Evolutionary conservation across 805 yeast species (phyloP).

Genomic region (Candida ipomoeae): DNA sequence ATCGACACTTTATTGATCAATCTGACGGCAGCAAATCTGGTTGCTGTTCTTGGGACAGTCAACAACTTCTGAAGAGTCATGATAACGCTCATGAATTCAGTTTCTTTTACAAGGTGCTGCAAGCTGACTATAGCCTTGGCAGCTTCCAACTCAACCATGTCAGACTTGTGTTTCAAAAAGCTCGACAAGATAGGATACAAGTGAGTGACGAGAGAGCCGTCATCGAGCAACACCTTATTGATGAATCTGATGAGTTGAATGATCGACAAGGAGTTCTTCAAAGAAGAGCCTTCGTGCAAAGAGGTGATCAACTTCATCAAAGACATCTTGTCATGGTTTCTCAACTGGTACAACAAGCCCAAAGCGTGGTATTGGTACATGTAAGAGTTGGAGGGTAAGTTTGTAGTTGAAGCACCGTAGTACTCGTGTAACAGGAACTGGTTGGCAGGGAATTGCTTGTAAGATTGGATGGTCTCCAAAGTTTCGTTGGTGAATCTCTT

Average conservation of each 20-base stretch:
- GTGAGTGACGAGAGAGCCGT: conserved; percentile 54
- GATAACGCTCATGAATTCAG: conserved; percentile 67
- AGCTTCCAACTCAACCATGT: conserved; percentile 89
- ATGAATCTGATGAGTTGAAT: conserved; percentile 82
- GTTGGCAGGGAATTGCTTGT: conserved; percentile 48
- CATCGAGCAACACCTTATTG: conserved; percentile 68
- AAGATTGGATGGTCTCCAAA: conserved; percentile 77
- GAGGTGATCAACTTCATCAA: conserved; percentile 84
- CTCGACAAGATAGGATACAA: conserved; percentile 62
- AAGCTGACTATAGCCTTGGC: conserved; percentile 64
- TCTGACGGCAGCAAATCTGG: conserved; percentile 92
- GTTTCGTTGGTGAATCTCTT: conserved; percentile 93
- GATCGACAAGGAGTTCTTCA: conserved; percentile 79
- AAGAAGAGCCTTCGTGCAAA: conserved; percentile 52
- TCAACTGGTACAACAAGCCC: conserved; percentile 81
- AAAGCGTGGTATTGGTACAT: conserved; percentile 95
- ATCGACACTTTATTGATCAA: conserved; percentile 80
- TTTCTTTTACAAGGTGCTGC: conserved; percentile 54
- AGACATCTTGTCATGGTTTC: conserved; percentile 92
- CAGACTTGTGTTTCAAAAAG: conserved; percentile 76
- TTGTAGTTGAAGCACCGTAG: conserved; percentile 48
- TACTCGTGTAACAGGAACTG: conserved; percentile 53
- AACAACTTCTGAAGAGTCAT: conserved; percentile 70
- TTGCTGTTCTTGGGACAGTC: conserved; percentile 82
- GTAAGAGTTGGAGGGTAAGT: conserved; percentile 63